phyloP scores from a whole-genome alignment of 2,329 filamentous ascomycete species.

The Sporothrix pallida region DNA sequence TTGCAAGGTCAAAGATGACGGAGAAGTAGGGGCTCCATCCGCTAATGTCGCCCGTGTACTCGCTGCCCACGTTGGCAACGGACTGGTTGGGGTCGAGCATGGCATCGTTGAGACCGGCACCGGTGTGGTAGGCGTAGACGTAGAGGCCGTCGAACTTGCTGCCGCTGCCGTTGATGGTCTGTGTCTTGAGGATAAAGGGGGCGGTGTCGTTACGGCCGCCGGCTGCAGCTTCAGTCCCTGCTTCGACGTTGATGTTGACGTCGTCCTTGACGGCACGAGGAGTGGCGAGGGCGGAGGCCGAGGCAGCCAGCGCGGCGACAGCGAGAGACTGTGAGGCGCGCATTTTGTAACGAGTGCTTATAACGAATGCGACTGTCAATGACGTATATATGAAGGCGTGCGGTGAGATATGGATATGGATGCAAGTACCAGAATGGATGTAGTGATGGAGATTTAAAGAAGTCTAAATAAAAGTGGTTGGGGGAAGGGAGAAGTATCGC shows the following conservation, averaged over 20 bases:
- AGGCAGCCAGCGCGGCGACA: slow-evolving; percentile 1
- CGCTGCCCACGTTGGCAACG: neutral
- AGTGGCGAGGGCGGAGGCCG: neutral
- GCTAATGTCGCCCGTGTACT: neutral
- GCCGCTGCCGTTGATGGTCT: slow-evolving; percentile 7
- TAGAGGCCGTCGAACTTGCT: slow-evolving; percentile 23
- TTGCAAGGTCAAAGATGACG: slow-evolving; percentile 24
- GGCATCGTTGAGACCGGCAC: slow-evolving; percentile 32
- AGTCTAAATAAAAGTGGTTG: no score
- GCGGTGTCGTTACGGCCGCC: neutral
- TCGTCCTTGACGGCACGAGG: neutral
- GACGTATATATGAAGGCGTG: neutral
- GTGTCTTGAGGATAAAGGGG: slow-evolving; percentile 19
- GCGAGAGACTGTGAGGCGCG: neutral
- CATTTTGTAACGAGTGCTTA: neutral
- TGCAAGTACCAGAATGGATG: no score
- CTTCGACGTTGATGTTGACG: neutral
- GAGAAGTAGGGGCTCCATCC: slow-evolving; percentile 13
- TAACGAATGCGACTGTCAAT: neutral
- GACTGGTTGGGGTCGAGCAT: slow-evolving; percentile 24
- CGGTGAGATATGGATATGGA: neutral
- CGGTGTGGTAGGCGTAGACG: slow-evolving; percentile 34
- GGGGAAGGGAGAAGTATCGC: neutral
- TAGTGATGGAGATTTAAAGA: no score
- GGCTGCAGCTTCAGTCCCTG: no score